Percentiles rank a stretch among this genome's conserved stretches.
phyloP scores from a whole-genome alignment of 208 protist species.

The Trypanosoma brucei region DNA sequence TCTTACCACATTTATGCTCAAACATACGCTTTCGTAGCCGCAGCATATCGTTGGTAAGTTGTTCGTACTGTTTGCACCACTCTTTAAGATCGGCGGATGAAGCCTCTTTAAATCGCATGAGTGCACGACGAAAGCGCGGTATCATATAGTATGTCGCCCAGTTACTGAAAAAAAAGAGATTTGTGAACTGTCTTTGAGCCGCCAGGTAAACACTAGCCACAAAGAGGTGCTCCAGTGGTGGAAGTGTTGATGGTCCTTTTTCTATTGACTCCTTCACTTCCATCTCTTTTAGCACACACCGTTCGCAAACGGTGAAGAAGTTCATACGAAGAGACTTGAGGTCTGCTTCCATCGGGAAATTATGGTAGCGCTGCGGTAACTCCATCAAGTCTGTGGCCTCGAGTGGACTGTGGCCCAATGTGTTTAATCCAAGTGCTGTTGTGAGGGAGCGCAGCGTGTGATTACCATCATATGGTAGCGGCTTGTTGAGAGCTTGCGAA shows the following conservation, averaged over 20 bases:
- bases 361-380: constrained; percentile 86
- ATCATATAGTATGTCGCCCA: constrained; percentile 75
- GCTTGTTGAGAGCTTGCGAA: constrained; percentile 65
- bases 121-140: constrained; percentile 63
- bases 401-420: constrained; percentile 77
- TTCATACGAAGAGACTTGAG: constrained; percentile 82
- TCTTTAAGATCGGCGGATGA: constrained; percentile 81
- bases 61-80: constrained; percentile 86
- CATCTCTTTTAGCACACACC: constrained; percentile 82
- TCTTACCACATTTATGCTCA: constrained; percentile 77
- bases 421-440: constrained; percentile 59
- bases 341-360: constrained; percentile 81
- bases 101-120: constrained; percentile 79
- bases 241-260: constrained; percentile 67
- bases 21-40: constrained; percentile 83
- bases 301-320: constrained; percentile 82
- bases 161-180: constrained; percentile 76
- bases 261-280: constrained; percentile 84
- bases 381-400: constrained; percentile 82
- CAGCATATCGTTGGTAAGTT: constrained; percentile 75
- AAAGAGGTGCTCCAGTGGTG: constrained; percentile 78
- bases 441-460: constrained; percentile 73
- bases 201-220: constrained; percentile 70
- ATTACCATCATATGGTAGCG: constrained; percentile 78
- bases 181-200: constrained; percentile 81